Evolutionary conservation across 2,329 filamentous ascomycete genomes (phyloP), one percentile per base, ranked within the genome.

Genomic region (Phoma sp.): DNA sequence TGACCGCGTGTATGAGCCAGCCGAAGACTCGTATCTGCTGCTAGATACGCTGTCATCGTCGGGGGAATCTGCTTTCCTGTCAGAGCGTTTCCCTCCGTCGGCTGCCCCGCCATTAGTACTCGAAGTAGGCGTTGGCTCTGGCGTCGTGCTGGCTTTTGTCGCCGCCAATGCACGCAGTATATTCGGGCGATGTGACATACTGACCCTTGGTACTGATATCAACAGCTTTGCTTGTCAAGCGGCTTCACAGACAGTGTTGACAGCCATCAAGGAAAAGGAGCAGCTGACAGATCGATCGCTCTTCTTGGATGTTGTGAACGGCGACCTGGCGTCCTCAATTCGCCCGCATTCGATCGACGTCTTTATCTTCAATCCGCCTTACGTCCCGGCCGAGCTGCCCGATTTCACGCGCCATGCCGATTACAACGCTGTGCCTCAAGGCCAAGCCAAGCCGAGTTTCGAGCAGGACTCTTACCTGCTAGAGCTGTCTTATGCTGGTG

Each of bases 331-430:
- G 4, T 75, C 82, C 2, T 78, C 87, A 0, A 77, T 96, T 36
- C 81, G 83, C 7, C 69, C 78, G 0, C 79, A 81, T 2, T 75
- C 77, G 35, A 83, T 96, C 4, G 95, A 99, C 70, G 83, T 99
- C 9, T 82, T 99, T 58, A 83, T 99, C 25, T 99, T 98, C 82
- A 99, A 99, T 71, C 95, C 95, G 47, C 95, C 95, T 0, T 99
- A 99, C 72, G 95, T 99, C 11, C 95, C 95, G 2, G 96, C 93
- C 2, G 83, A 88, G 24, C 77, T 96, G 55, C 93, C 93, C 1
- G 72, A 76, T 23, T 75, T 83, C 32, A 76, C 82, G 4, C 64
- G 66, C 41, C 74, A 77, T 51, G 56, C 63, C 14, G 53, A 47
- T 14, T 75, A 70, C 59, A 74, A 75, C 39, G 47, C 56, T 6